These are phyloP conservation scores for Solanum pimpinellifolium DNA, from an alignment of 257 asterid species.

Conservation along the genomic window DNA sequence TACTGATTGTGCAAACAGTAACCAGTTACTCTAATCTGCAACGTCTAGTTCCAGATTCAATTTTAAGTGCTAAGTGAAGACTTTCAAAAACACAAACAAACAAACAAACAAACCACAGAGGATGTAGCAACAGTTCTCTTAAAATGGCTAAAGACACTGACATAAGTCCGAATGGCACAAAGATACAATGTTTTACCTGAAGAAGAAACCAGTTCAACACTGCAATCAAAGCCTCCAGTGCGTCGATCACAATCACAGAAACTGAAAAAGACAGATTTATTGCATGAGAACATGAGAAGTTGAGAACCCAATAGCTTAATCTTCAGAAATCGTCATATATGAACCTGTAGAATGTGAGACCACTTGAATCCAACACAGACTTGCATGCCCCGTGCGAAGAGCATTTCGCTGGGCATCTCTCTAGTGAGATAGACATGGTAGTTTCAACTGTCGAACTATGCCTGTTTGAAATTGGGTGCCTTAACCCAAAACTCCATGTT, in stretches of 20 bases:
- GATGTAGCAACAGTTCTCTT: background rate
- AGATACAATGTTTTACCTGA: constrained; percentile 30
- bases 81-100: background rate
- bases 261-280: constrained; percentile 27
- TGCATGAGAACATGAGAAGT: background rate
- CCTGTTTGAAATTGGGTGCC: constrained; percentile 27
- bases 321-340: background rate
- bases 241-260: constrained; percentile 73
- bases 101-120: background rate
- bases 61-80: background rate
- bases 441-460: constrained; percentile 26
- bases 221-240: constrained; percentile 96
- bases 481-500: constrained; percentile 77
- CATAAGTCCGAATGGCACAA: background rate
- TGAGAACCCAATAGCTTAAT: background rate
- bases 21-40: background rate
- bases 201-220: constrained; percentile 74
- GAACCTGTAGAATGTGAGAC: constrained; percentile 74
- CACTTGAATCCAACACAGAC: constrained; percentile 54
- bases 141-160: background rate
- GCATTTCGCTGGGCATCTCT: constrained; percentile 83
- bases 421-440: constrained; percentile 54
- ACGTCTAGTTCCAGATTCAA: background rate
- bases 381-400: constrained; percentile 75
- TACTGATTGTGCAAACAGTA: background rate